phyloP scores from a whole-genome alignment of 2,329 filamentous ascomycete genomes.

The Exophiala alcalophila region DNA sequence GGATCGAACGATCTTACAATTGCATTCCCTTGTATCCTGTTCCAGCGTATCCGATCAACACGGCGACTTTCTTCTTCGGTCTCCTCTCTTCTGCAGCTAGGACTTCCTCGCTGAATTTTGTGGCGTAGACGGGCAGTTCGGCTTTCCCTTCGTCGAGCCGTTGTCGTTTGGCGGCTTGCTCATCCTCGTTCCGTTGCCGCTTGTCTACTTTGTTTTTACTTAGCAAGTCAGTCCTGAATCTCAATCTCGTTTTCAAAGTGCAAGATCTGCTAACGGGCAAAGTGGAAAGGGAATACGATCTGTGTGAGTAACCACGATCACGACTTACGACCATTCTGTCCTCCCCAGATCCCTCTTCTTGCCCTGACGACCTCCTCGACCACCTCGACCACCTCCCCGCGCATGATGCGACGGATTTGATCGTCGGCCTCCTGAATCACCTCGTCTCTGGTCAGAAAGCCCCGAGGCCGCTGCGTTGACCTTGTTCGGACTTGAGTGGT shows the following conservation, averaged over 20 bases:
- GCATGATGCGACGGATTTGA: conserved; percentile 23
- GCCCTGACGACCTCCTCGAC: conserved; percentile 30
- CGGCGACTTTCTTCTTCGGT: conserved; percentile 94
- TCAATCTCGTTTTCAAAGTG: conserved; percentile 15
- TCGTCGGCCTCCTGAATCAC: conserved; percentile 12
- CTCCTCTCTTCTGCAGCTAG: conserved; percentile 81
- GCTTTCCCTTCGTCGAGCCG: conserved; percentile 47
- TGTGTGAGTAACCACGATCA: too few species aligned
- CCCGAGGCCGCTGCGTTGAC: conserved; percentile 1
- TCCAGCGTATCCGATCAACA: conserved; percentile 91
- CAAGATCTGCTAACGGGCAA: conserved; percentile 16
- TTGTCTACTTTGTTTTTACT: conserved; percentile 52
- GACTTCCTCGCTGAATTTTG: conserved; percentile 69
- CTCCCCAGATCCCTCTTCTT: conserved; percentile 67
- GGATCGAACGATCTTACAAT: conserved; percentile 59
- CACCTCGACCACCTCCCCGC: conserved; percentile 27
- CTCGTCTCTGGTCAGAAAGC: conserved; percentile 10
- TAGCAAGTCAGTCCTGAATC: conserved; percentile 46
- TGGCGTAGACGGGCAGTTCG: conserved; percentile 52
- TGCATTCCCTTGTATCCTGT: conserved; percentile 98
- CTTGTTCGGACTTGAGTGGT: background rate
- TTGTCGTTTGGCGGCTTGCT: conserved; percentile 55
- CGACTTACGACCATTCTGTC: conserved; percentile 62
- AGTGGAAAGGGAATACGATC: background rate
- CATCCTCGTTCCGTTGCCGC: conserved; percentile 50